Base-by-base conservation (phyloP, 768 basidiomycete genomes). In the Pulveroboletus sp. region DNA sequence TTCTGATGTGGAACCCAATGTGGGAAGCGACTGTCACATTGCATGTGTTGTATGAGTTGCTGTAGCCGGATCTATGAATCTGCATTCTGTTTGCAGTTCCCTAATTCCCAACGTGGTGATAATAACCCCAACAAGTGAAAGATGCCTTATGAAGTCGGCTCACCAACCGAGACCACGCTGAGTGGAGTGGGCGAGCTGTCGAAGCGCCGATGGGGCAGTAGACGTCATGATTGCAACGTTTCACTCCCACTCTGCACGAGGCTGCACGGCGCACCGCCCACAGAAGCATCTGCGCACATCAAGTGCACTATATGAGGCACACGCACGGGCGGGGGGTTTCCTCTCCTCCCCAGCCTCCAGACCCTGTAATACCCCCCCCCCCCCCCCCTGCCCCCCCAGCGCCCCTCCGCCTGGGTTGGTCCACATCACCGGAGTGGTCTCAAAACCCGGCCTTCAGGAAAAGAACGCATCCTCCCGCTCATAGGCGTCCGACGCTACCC, bases 401-500 rank as follows among this genome's bases (percentile, higher is more conserved):
- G 50, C 41, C 28, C 53, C 28, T 50, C 50, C 18, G 39, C 51
- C 26, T 47, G 53, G 52, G 53, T 61, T n/a, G 43, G 47, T 18
- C 5, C 43, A 11, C 54, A 55, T 30, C 54, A 51, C 8, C 27
- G 41, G 2, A 39, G 43, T 6, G 36, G 60, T 21, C 43, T 56
- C 30, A 54, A 31, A 21, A 64, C 68, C 13, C 57, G 64, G 6
- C 55, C 64, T 2, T 50, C 64, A 8, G 71, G 69, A 17, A 68
- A 69, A 49, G 71, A 72, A 47, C 61, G 68, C 36, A 69, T 81
- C 32, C 66, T 78, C 41, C 76, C 74, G 3, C 69, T 76, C 53
- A 59, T 55, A 6, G 75, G 78, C 14, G 67, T 73, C 15, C 75
- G 79, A 41, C 77, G 80, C 38, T 81, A 81, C 38, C 60, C 65